These are phyloP conservation scores for Tulasnella sp. DNA, from an alignment of 768 basidiomycete species.

Conservation along the genomic window DNA sequence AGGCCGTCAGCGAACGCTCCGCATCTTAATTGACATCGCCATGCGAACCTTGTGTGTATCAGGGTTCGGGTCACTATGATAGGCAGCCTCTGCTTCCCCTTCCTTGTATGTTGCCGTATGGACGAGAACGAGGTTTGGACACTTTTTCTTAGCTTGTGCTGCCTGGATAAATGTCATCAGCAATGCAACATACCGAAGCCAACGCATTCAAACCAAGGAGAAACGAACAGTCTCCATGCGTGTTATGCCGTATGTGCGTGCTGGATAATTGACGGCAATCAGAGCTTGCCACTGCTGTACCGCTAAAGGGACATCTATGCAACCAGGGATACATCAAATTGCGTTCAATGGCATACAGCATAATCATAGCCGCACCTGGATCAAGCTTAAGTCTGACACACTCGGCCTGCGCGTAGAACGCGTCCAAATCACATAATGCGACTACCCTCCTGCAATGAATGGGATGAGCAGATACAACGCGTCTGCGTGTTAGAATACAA, in stretches of 20 bases:
- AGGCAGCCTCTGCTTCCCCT: constrained; percentile 75
- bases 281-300: constrained; percentile 80
- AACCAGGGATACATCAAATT: constrained; percentile 23
- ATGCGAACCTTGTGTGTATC: constrained; percentile 82
- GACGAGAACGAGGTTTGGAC: constrained; percentile 72
- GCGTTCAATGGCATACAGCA: constrained; percentile 17
- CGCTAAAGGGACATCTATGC: constrained; percentile 50
- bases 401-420: constrained; percentile 78
- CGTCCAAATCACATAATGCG: constrained; percentile 87
- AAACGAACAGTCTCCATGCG: constrained; percentile 60
- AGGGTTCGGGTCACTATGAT: constrained; percentile 83
- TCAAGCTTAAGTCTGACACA: constrained; percentile 63
- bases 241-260: constrained; percentile 87
- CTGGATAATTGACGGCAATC: constrained; percentile 95
- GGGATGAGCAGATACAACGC: not conserved
- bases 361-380: constrained; percentile 27
- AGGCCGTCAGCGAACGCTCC: not conserved
- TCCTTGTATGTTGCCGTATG: constrained; percentile 93
- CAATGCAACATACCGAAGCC: not conserved
- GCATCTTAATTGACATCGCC: not conserved
- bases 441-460: constrained; percentile 26
- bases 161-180: constrained; percentile 27
- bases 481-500: not conserved
- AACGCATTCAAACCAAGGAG: not conserved
- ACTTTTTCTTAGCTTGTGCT: constrained; percentile 66